phyloP scores from a whole-genome alignment of 805 yeast species.

The Myxozyma geophila region DNA sequence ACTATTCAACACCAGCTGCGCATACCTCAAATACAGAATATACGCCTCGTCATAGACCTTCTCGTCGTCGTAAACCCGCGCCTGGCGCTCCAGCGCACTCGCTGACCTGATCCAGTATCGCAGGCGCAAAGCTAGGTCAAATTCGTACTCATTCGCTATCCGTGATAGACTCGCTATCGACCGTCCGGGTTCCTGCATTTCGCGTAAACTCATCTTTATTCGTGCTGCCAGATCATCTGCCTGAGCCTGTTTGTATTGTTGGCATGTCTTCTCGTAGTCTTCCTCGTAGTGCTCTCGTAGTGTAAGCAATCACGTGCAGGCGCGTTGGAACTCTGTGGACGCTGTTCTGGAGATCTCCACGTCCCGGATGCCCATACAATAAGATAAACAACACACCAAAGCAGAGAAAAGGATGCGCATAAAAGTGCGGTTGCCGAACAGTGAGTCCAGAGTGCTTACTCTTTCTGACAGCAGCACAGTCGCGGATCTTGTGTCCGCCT shows the following conservation, averaged over 20 bases:
- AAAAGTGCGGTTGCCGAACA: constrained; percentile 44
- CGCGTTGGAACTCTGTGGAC: no score
- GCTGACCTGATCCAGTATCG: constrained; percentile 62
- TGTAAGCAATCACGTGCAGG: no score
- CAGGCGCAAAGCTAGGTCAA: constrained; percentile 56
- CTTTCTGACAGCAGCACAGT: constrained; percentile 49
- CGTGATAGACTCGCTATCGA: constrained; percentile 22
- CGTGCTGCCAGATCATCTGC: no score
- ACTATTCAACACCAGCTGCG: constrained; percentile 59
- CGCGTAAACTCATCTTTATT: no score
- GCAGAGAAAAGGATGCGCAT: constrained; percentile 46
- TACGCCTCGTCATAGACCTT: constrained; percentile 57
- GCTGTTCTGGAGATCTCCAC: no score
- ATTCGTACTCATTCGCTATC: constrained; percentile 57
- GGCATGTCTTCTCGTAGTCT: no score
- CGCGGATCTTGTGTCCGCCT: constrained; percentile 42
- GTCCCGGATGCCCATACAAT: background rate
- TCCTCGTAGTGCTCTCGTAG: no score
- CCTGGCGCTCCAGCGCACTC: constrained; percentile 54
- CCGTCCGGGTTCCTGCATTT: constrained; percentile 1
- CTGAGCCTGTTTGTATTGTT: no score
- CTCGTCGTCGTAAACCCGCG: constrained; percentile 52
- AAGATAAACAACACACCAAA: background rate
- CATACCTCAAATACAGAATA: constrained; percentile 60
- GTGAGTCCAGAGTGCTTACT: constrained; percentile 44